Conservation (phyloP, 2,329 filamentous ascomycete genomes). For the Talaromyces sp. region DNA sequence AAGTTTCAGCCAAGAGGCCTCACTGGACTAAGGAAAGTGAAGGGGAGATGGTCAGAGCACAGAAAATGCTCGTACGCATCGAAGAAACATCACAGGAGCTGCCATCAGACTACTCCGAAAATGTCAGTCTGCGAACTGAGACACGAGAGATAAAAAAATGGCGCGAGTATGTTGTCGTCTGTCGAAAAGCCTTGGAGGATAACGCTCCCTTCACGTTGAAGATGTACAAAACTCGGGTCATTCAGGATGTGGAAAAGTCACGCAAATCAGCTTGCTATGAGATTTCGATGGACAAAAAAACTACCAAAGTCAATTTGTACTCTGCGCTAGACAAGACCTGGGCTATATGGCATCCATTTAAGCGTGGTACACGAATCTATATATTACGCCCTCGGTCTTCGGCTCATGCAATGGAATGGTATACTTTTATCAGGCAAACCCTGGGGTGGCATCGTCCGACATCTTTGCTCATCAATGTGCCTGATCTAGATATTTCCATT, state of each 20-base stretch:
- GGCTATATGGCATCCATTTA: conserved; percentile 58
- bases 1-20: conserved; percentile 33
- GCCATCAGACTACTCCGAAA: conserved; percentile 62
- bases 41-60: conserved; percentile 64
- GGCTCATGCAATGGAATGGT: conserved; percentile 65
- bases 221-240: conserved; percentile 61
- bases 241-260: conserved; percentile 56
- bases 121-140: conserved; percentile 58
- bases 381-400: conserved; percentile 61
- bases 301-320: conserved; percentile 59
- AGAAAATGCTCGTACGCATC: conserved; percentile 64
- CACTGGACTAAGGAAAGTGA: conserved; percentile 45
- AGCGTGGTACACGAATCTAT: conserved; percentile 56
- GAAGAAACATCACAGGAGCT: conserved; percentile 54
- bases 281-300: conserved; percentile 54
- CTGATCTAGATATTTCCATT: conserved; percentile 59
- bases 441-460: conserved; percentile 58
- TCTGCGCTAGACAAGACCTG: conserved; percentile 66
- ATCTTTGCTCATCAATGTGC: conserved; percentile 59
- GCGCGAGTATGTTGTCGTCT: conserved; percentile 63
- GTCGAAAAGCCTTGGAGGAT: conserved; percentile 55
- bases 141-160: conserved; percentile 61
- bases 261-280: conserved; percentile 56
- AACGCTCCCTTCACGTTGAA: conserved; percentile 56
- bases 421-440: conserved; percentile 60